Conservation (phyloP, 2,329 filamentous ascomycete genomes). For the Colletotrichum lupini region DNA sequence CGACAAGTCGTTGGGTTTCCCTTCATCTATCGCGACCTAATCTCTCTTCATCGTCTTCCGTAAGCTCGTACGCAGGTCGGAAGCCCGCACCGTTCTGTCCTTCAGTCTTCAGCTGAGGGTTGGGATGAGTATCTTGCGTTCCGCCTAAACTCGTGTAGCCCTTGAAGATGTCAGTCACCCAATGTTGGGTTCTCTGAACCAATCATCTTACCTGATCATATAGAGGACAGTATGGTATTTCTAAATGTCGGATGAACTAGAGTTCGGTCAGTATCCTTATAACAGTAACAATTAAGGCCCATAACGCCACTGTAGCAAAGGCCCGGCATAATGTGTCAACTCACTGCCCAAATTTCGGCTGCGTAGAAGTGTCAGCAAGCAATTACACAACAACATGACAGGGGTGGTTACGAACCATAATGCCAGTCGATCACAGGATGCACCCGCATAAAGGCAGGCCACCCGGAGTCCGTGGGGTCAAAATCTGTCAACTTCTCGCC, state of each 20-base stretch:
- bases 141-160: slow-evolving; percentile 96
- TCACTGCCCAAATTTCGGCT: slow-evolving; percentile 89
- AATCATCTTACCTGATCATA: slow-evolving; percentile 71
- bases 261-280: neutral
- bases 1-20: neutral
- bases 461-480: slow-evolving; percentile 86
- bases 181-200: accelerated
- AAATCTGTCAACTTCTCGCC: slow-evolving; percentile 83
- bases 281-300: too few species aligned
- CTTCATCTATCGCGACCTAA: slow-evolving; percentile 73
- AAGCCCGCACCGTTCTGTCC: slow-evolving; percentile 57
- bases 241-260: slow-evolving; percentile 82
- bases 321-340: slow-evolving; percentile 47
- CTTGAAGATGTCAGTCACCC: slow-evolving; percentile 23
- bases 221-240: slow-evolving; percentile 84
- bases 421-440: slow-evolving; percentile 99
- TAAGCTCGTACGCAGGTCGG: slow-evolving; percentile 80
- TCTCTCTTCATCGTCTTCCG: slow-evolving; percentile 81
- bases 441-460: slow-evolving; percentile 92
- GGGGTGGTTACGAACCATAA: slow-evolving; percentile 60
- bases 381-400: neutral
- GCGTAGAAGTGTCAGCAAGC: neutral
- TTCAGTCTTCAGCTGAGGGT: slow-evolving; percentile 73
- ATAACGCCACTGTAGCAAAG: neutral
- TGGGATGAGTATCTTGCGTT: slow-evolving; percentile 87